Evolutionary conservation across 192 early-diverging fungal genomes (phyloP).

Genomic region (Coemansia sp.): DNA sequence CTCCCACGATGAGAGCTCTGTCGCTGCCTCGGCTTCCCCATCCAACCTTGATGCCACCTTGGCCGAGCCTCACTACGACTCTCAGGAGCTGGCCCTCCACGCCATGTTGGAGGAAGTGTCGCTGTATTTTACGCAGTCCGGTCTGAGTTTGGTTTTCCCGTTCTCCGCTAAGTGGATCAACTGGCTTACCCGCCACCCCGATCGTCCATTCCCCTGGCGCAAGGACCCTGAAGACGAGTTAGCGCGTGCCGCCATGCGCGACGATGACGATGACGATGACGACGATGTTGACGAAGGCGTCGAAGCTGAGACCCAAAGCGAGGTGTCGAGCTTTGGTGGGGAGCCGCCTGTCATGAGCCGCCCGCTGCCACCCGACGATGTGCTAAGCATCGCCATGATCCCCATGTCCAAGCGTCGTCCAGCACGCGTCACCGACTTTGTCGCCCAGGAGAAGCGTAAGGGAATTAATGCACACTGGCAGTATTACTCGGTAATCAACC

Average conservation of each 20-base stretch:
- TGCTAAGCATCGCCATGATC: conserved; percentile 46
- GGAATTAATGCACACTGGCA: conserved; percentile 56
- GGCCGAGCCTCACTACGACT: conserved; percentile 19
- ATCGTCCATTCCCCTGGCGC: conserved; percentile 51
- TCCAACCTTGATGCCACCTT: not conserved
- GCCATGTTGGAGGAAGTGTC: conserved; percentile 49
- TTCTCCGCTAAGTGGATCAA: conserved; percentile 51
- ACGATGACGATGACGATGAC: conserved; percentile 5
- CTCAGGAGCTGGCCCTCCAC: conserved; percentile 37
- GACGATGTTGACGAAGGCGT: conserved; percentile 14
- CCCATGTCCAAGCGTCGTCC: conserved; percentile 50
- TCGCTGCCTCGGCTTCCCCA: not conserved
- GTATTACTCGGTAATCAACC: conserved; percentile 55
- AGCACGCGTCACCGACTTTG: conserved; percentile 38
- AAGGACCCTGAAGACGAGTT: conserved; percentile 46
- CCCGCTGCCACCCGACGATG: conserved; percentile 43
- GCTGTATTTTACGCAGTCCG: conserved; percentile 50
- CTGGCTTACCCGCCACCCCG: conserved; percentile 48
- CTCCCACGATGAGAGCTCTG: conserved; percentile 1
- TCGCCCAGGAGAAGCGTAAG: conserved; percentile 43
- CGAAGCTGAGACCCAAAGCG: conserved; percentile 21
- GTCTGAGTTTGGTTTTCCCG: conserved; percentile 45
- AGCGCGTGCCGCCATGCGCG: conserved; percentile 8
- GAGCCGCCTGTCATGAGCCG: conserved; percentile 41
- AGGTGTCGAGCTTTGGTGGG: conserved; percentile 47